phyloP scores from a whole-genome alignment of 805 yeast species.

The Kurtzmaniella fragi region DNA sequence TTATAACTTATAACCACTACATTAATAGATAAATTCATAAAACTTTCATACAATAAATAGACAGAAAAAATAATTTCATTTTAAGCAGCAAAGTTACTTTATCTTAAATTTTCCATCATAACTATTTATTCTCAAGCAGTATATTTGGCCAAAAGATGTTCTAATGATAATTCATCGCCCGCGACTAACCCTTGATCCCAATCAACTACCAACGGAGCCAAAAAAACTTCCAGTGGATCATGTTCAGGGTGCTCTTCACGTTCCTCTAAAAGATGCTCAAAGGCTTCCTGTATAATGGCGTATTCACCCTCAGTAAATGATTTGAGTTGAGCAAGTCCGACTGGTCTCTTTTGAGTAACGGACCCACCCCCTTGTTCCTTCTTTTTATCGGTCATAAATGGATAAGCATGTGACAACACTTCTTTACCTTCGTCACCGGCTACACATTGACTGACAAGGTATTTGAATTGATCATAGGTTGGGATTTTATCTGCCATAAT shows the following conservation, averaged over 20 bases:
- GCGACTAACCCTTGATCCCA: slow-evolving; percentile 43
- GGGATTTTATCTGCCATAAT: slow-evolving; percentile 36
- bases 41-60: no score
- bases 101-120: no score
- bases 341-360: slow-evolving; percentile 16
- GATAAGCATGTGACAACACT: slow-evolving; percentile 28
- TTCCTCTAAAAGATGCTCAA: slow-evolving; percentile 18
- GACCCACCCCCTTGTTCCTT: slow-evolving; percentile 4
- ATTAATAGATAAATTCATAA: no score
- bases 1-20: no score
- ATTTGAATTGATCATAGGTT: slow-evolving; percentile 35
- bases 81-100: no score
- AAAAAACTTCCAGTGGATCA: slow-evolving; percentile 30
- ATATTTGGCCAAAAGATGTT: slow-evolving; percentile 26
- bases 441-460: slow-evolving; percentile 22
- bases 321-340: slow-evolving; percentile 13
- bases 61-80: no score
- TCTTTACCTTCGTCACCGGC: slow-evolving; percentile 18
- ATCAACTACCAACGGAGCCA: slow-evolving; percentile 39
- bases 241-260: slow-evolving; percentile 19
- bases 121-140: no score
- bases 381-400: slow-evolving; percentile 26
- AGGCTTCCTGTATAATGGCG: slow-evolving; percentile 33
- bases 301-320: slow-evolving; percentile 35
- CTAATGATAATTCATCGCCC: slow-evolving; percentile 28